These are phyloP conservation scores for Ceratobasidium sp. DNA, from an alignment of 1,284 basidiomycete genomes.

Conservation along the genomic window DNA sequence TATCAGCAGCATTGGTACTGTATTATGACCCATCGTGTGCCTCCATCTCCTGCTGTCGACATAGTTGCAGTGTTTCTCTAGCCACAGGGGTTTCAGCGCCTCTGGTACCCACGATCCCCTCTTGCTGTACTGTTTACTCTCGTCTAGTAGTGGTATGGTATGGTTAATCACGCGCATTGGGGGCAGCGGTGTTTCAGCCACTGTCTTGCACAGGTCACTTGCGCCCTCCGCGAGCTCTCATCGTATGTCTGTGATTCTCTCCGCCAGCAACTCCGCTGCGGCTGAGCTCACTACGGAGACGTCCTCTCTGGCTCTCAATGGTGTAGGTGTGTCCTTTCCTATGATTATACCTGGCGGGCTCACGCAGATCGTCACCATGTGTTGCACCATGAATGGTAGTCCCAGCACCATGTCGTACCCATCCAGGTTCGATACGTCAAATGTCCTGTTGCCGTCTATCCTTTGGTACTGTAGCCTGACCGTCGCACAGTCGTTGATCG, in stretches of 20 bases:
- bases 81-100: conserved; percentile 49
- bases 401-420: conserved; percentile 51
- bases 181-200: conserved; percentile 49
- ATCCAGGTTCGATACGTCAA: conserved; percentile 51
- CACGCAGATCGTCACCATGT: conserved; percentile 46
- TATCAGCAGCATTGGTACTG: conserved; percentile 53
- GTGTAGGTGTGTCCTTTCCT: conserved; percentile 40
- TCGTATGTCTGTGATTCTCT: conserved; percentile 45
- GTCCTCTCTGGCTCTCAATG: conserved; percentile 46
- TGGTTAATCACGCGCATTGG: conserved; percentile 55
- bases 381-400: conserved; percentile 50
- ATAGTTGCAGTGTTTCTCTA: conserved; percentile 47
- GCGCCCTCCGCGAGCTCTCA: conserved; percentile 46
- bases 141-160: conserved; percentile 54
- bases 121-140: conserved; percentile 50
- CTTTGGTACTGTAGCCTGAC: conserved; percentile 51
- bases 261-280: conserved; percentile 45
- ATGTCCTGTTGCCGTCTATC: conserved; percentile 47
- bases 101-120: conserved; percentile 52
- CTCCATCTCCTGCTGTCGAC: conserved; percentile 50
- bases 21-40: conserved; percentile 48
- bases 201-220: conserved; percentile 49
- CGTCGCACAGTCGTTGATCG: conserved; percentile 45
- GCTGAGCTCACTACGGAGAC: conserved; percentile 38
- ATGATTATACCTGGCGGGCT: conserved; percentile 46